Evolutionary conservation across 345 rosid genomes (phyloP).

Genomic region (Punica granatum): DNA sequence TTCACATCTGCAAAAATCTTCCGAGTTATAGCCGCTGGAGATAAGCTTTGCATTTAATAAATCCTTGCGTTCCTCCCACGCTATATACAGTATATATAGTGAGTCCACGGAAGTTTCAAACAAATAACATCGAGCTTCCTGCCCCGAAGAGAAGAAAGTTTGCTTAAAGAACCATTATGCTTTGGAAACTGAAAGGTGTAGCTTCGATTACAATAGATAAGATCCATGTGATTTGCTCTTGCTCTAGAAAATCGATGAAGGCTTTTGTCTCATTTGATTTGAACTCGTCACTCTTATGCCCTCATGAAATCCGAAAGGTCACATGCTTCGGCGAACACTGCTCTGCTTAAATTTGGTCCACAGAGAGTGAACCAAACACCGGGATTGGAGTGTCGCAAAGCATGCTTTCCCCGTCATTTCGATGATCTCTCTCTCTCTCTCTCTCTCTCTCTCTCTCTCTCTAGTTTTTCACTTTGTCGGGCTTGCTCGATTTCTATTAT

Average conservation of each 20-base stretch:
- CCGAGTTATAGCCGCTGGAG: too few relatives aligned
- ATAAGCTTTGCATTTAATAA: too few relatives aligned
- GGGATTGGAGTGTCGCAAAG: neutral
- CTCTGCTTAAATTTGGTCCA: neutral
- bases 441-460: too few relatives aligned
- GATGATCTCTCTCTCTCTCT: constrained; percentile 1
- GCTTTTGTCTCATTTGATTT: too few relatives aligned
- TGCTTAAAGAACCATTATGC: neutral
- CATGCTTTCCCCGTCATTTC: constrained; percentile 4
- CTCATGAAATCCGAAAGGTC: neutral
- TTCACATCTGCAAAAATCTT: too few relatives aligned
- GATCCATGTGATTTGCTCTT: neutral
- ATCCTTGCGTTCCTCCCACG: too few relatives aligned
- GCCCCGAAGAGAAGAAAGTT: too few relatives aligned
- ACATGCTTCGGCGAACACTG: neutral
- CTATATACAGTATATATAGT: too few relatives aligned
- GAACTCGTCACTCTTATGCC: neutral
- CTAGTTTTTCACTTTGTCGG: neutral
- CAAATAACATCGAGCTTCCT: too few relatives aligned
- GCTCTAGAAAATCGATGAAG: neutral
- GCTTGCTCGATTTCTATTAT: constrained; percentile 4
- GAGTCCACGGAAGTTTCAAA: too few relatives aligned
- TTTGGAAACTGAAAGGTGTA: neutral
- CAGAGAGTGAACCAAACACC: neutral
- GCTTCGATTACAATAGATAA: neutral